Base-by-base conservation (phyloP, 208 protist genomes). In the Endotrypanum monterogeii region DNA sequence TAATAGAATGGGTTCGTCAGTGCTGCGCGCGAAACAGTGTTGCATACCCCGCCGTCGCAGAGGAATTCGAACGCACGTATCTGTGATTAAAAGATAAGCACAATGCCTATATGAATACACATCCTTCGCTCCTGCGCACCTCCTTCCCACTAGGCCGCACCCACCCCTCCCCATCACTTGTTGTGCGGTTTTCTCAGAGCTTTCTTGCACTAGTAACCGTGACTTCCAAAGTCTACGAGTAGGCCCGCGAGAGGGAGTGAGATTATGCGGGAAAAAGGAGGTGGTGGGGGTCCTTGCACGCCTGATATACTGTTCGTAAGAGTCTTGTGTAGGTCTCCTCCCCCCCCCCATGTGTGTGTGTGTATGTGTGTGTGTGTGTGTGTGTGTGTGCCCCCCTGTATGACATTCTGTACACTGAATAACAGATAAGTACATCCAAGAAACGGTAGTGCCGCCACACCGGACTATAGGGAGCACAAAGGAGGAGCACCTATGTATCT, bases 1-100 rank as follows among this genome's bases (percentile, higher is more conserved):
- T 94, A 65, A 71, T 69, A 18, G 72, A 74, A 62, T 92, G 89
- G 87, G 84, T 87, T 54, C 86, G 85, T 16, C 78, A 82, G 52
- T 92, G 87, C 82, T 89, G 87, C 67, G 78, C 54, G 8, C 71
- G 68, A 48, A 75, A 65, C 32, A 84, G 74, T 50, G 74, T 76
- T 1, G 67, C 51, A 30, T 83, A 80, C 56, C 82, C 87, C 2
- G 14, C 71, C 1, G 83, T 87, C 8, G 83, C 82, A 7, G 79
- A 74, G 18, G 74, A 83, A 62, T 86, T 89, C 69, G 85, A 89
- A 77, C 74, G 63, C 0, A 54, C 58, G 28, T 86, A 89, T 65
- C 65, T 85, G 32, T 35, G 71, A n/a, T 89, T 20, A 70, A 48
- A 57, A 39, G 37, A 23, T 78, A 48, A 51, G 35, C 3, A 16